Percentiles rank a stretch among this genome's conserved stretches.
phyloP scores from a whole-genome alignment of 2,329 filamentous ascomycete genomes.

The Dryadomyces quercivorus region DNA sequence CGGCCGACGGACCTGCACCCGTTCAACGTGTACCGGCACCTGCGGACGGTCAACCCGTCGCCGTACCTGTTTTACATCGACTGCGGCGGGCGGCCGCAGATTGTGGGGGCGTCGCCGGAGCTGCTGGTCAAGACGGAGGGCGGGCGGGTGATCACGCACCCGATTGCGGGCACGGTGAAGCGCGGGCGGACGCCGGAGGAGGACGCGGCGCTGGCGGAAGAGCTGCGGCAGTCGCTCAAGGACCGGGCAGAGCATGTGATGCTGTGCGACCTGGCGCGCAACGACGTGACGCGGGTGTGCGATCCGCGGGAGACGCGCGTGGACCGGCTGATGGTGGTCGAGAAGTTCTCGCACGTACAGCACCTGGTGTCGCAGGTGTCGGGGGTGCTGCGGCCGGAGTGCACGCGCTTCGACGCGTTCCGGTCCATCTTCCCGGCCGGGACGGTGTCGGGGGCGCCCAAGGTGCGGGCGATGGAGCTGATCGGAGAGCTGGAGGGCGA shows the following conservation, averaged over 20 bases:
- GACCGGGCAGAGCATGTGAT: conserved; percentile 94
- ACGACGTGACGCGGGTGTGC: conserved; percentile 93
- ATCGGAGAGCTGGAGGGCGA: conserved; percentile 90
- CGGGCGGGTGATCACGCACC: conserved; percentile 79
- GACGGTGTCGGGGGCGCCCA: conserved; percentile 89
- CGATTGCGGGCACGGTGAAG: conserved; percentile 91
- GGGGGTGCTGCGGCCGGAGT: conserved; percentile 68
- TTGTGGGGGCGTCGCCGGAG: conserved; percentile 90
- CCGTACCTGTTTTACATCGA: conserved; percentile 96
- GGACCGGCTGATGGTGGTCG: conserved; percentile 86
- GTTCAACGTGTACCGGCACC: conserved; percentile 94
- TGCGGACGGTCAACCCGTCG: conserved; percentile 94
- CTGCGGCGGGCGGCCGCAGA: conserved; percentile 77
- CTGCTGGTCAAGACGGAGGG: conserved; percentile 83
- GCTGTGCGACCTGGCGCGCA: conserved; percentile 90
- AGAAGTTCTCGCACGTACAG: conserved; percentile 94
- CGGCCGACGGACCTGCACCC: conserved; percentile 84
- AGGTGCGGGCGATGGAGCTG: conserved; percentile 92
- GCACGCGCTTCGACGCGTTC: conserved; percentile 91
- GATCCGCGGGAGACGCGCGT: conserved; percentile 83
- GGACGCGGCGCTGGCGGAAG: conserved; percentile 66
- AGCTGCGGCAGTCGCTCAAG: conserved; percentile 70
- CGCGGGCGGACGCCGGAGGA: conserved; percentile 71
- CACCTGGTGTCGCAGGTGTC: conserved; percentile 95
- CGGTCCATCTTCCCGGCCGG: conserved; percentile 93